Conservation (phyloP, 1,284 basidiomycete species). For the Pyrrhoderma noxium region DNA sequence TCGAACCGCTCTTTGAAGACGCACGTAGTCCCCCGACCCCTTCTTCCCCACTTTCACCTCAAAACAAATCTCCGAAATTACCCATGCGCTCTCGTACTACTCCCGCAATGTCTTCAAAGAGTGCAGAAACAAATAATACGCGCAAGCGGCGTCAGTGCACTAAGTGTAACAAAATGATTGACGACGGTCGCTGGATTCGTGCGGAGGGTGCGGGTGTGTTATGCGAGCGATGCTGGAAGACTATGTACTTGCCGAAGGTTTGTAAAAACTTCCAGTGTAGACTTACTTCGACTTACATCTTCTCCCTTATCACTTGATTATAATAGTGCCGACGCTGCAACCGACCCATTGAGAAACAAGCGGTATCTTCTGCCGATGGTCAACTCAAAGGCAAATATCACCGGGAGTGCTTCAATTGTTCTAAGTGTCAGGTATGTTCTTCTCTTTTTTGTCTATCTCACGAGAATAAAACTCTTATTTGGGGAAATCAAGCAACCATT, state of each 20-base stretch:
- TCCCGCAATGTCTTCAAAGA: constrained; percentile 31
- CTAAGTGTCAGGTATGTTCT: constrained; percentile 60
- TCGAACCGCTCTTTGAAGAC: constrained; percentile 46
- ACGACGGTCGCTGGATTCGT: constrained; percentile 71
- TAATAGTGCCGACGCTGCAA: constrained; percentile 75
- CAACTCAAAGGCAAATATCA: constrained; percentile 92
- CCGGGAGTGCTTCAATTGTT: constrained; percentile 81
- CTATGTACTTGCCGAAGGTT: constrained; percentile 87
- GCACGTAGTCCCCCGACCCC: constrained; percentile 23
- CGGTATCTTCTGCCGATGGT: constrained; percentile 85
- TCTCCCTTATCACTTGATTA: constrained; percentile 14
- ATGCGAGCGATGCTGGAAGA: constrained; percentile 88
- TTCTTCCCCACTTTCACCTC: constrained; percentile 35
- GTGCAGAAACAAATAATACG: background rate
- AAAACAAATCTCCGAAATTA: constrained; percentile 41
- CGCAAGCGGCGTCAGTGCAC: constrained; percentile 39
- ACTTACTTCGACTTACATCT: constrained; percentile 12
- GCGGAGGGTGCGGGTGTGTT: constrained; percentile 57
- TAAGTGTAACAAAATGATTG: constrained; percentile 60
- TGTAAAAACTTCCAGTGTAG: constrained; percentile 19
- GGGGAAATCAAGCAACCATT: constrained; percentile 60
- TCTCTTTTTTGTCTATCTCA: constrained; percentile 10
- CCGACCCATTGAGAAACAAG: constrained; percentile 79
- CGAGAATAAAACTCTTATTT: constrained; percentile 8
- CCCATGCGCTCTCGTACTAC: constrained; percentile 49